Percentiles rank a stretch among this genome's conserved stretches.
These are phyloP conservation scores for Maudiozyma serrabonitensis DNA, from an alignment of 805 yeast genomes.

Conservation along the genomic window DNA sequence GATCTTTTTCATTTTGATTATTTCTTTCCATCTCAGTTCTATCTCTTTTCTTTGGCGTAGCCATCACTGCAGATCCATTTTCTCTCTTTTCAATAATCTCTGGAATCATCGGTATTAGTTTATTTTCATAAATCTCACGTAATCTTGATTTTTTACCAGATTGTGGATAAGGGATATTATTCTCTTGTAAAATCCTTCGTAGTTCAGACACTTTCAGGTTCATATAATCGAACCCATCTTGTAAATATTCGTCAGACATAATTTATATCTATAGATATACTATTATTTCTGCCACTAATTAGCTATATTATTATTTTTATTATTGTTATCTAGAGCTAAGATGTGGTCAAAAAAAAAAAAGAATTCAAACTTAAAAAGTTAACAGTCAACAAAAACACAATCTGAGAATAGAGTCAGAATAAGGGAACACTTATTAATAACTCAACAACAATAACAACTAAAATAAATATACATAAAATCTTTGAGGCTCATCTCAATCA, in stretches of 20 bases:
- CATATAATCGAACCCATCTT: constrained; percentile 56
- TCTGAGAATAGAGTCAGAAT: too few relatives aligned
- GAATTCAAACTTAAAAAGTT: too few relatives aligned
- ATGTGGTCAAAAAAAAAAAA: too few relatives aligned
- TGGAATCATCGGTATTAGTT: constrained; percentile 42
- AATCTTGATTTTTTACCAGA: constrained; percentile 61
- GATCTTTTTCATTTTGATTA: constrained; percentile 1
- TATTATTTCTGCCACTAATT: too few relatives aligned
- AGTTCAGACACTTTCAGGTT: constrained; percentile 59
- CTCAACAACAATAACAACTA: too few relatives aligned
- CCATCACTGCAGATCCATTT: constrained; percentile 19
- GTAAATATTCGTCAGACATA: constrained; percentile 11
- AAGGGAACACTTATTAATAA: too few relatives aligned
- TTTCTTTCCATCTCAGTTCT: constrained; percentile 2
- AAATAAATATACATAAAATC: too few relatives aligned
- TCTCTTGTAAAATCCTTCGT: constrained; percentile 52
- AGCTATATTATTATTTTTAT: too few relatives aligned
- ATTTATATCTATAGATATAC: too few relatives aligned
- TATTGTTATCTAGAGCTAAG: too few relatives aligned
- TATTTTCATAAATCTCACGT: constrained; percentile 45
- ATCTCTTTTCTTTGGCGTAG: background rate
- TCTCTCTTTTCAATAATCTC: constrained; percentile 27
- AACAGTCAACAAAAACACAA: too few relatives aligned
- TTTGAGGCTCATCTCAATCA: too few relatives aligned
- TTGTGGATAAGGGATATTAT: constrained; percentile 52